Evolutionary conservation across 192 early-diverging fungal species (phyloP).

Genomic region (Backusella tarrabulga): DNA sequence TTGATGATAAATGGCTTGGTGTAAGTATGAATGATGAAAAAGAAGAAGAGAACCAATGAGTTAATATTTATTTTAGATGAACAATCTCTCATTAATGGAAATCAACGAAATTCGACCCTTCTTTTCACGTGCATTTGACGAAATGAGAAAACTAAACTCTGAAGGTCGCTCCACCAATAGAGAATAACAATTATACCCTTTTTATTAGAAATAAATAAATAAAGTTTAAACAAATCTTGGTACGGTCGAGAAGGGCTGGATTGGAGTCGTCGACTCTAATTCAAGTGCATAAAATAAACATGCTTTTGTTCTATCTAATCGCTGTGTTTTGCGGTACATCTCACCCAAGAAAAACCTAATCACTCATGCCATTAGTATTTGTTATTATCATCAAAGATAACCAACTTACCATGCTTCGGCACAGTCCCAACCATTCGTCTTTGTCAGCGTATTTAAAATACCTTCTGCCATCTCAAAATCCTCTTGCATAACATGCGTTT

Average conservation of each 20-base stretch:
- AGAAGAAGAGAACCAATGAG: not conserved
- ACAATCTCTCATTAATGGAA: slow-evolving; percentile 83
- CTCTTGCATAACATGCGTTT: slow-evolving; percentile 42
- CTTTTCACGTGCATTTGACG: slow-evolving; percentile 78
- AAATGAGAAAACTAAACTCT: slow-evolving; percentile 51
- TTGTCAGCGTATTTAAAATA: slow-evolving; percentile 47
- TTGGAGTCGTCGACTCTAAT: slow-evolving; percentile 51
- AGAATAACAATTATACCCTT: not conserved
- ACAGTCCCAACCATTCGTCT: slow-evolving; percentile 56
- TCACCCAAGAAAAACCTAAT: slow-evolving; percentile 48
- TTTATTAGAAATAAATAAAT: slow-evolving; percentile 1
- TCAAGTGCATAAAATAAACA: slow-evolving; percentile 62
- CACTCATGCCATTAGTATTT: not conserved
- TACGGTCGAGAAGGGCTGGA: slow-evolving; percentile 46
- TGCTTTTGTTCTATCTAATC: slow-evolving; percentile 48
- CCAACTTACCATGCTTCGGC: slow-evolving; percentile 57
- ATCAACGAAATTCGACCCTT: slow-evolving; percentile 94
- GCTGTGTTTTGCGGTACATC: slow-evolving; percentile 42
- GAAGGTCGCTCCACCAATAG: not conserved
- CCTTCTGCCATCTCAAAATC: slow-evolving; percentile 52
- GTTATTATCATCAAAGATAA: not conserved
- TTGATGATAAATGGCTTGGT: slow-evolving; percentile 71
- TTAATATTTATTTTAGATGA: slow-evolving; percentile 51
- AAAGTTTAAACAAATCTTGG: slow-evolving; percentile 30
- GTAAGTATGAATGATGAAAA: slow-evolving; percentile 33